phyloP scores from a whole-genome alignment of 768 basidiomycete genomes.

The Phanerochaete sordida region DNA sequence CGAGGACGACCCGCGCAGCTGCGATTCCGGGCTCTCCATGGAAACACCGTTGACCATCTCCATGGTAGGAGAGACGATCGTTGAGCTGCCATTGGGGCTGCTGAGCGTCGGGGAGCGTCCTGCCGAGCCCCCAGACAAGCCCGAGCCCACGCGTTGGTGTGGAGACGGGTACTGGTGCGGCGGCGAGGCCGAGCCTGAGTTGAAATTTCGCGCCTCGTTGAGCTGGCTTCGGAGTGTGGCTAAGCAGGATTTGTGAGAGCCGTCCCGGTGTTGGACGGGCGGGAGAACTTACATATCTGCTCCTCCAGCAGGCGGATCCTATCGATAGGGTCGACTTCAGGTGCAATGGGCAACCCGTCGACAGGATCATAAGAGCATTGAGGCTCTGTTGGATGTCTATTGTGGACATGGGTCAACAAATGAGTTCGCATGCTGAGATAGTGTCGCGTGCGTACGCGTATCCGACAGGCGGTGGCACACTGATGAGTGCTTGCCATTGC shows the following conservation, averaged over 20 bases:
- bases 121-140: slow-evolving; percentile 6
- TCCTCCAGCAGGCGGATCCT: slow-evolving; percentile 76
- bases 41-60: slow-evolving; percentile 21
- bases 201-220: slow-evolving; percentile 43
- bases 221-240: slow-evolving; percentile 63
- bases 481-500: slow-evolving; percentile 78
- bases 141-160: slow-evolving; percentile 8
- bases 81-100: slow-evolving; percentile 22
- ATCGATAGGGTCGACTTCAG: slow-evolving; percentile 75
- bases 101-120: slow-evolving; percentile 14
- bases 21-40: slow-evolving; percentile 19
- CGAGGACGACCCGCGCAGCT: slow-evolving; percentile 32
- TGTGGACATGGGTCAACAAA: slow-evolving; percentile 3
- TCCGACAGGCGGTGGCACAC: slow-evolving; percentile 81
- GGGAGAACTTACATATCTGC: slow-evolving; percentile 56
- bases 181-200: slow-evolving; percentile 38
- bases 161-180: slow-evolving; percentile 17
- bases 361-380: slow-evolving; percentile 86
- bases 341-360: slow-evolving; percentile 72
- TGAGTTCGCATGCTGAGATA: background rate
- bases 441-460: slow-evolving; percentile 58
- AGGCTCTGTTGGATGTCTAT: slow-evolving; percentile 75
- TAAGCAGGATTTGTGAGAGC: slow-evolving; percentile 22
- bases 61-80: slow-evolving; percentile 25
- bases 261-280: background rate